phyloP scores from a whole-genome alignment of 768 basidiomycete species.

The Sutorius australiensis region DNA sequence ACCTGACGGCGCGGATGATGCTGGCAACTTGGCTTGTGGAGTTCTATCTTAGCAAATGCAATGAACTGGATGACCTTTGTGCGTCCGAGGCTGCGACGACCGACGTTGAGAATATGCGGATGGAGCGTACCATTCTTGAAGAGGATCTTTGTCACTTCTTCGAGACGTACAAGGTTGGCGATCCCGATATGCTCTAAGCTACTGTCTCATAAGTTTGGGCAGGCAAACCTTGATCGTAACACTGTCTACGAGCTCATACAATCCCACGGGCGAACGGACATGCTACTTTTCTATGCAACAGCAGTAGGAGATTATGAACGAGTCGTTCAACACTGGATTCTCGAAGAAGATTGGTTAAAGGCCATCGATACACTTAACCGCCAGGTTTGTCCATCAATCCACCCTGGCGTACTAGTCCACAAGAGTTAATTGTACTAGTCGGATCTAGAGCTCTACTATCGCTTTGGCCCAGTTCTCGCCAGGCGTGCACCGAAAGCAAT shows the following conservation, averaged over 20 bases:
- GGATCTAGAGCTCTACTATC: slow-evolving; percentile 88
- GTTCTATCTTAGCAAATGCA: slow-evolving; percentile 94
- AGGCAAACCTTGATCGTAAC: slow-evolving; percentile 80
- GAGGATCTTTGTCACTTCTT: slow-evolving; percentile 93
- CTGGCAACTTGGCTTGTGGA: slow-evolving; percentile 98
- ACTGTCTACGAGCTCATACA: slow-evolving; percentile 93
- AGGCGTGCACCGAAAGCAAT: slow-evolving; percentile 84
- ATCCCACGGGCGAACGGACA: slow-evolving; percentile 88
- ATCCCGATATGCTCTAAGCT: not conserved
- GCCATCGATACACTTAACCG: slow-evolving; percentile 88
- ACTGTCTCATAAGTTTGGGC: not conserved
- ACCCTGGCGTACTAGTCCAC: not conserved
- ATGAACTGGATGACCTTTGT: slow-evolving; percentile 90
- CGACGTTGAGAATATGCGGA: slow-evolving; percentile 79
- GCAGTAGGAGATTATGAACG: slow-evolving; percentile 76
- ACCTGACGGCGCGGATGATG: slow-evolving; percentile 93
- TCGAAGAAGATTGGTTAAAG: slow-evolving; percentile 88
- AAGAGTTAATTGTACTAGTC: slow-evolving; percentile 42
- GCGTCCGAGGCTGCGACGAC: slow-evolving; percentile 80
- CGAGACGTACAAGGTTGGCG: slow-evolving; percentile 82
- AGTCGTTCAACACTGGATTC: slow-evolving; percentile 88
- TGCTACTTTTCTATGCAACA: slow-evolving; percentile 87
- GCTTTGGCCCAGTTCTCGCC: slow-evolving; percentile 85
- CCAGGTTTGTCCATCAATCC: slow-evolving; percentile 50
- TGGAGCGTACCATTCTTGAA: slow-evolving; percentile 79